These are phyloP conservation scores for Acacia acuminata DNA, from an alignment of 306 rosid species.

Conservation along the genomic window DNA sequence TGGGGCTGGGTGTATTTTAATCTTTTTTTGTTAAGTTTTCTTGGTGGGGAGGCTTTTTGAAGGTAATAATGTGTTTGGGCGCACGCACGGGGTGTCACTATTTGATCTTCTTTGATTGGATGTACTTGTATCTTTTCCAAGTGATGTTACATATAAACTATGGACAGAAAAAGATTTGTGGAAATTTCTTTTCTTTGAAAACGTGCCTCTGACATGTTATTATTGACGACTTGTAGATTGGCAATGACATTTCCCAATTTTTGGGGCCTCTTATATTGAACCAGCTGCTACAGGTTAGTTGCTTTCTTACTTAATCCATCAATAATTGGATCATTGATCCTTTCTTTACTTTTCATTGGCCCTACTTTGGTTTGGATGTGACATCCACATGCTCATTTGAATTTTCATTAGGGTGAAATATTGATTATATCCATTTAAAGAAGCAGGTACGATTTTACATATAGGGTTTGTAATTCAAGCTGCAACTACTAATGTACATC, in stretches of 20 bases:
- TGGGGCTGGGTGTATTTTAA: not conserved
- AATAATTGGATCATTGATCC: not conserved
- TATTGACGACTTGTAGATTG: constrained; percentile 59
- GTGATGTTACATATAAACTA: not conserved
- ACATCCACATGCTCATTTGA: not conserved
- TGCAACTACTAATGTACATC: not conserved
- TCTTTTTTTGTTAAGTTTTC: constrained; percentile 64
- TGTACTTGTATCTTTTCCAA: not conserved
- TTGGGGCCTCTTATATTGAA: constrained; percentile 84
- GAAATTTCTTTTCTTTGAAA: constrained; percentile 1
- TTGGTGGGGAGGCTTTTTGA: constrained; percentile 92
- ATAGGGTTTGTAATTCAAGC: not conserved
- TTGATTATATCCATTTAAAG: not conserved
- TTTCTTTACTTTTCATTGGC: not conserved
- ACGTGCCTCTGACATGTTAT: constrained; percentile 29
- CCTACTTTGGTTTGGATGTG: not conserved
- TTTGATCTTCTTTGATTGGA: constrained; percentile 21
- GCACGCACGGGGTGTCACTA: no score
- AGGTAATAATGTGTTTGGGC: constrained; percentile 49
- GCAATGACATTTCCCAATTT: constrained; percentile 87
- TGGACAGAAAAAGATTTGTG: not conserved
- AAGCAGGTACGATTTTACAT: not conserved
- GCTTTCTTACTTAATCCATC: constrained; percentile 26
- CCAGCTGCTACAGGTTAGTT: constrained; percentile 73
- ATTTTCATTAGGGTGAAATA: not conserved